phyloP scores from a whole-genome alignment of 768 basidiomycete genomes.

The Suillus decipiens region DNA sequence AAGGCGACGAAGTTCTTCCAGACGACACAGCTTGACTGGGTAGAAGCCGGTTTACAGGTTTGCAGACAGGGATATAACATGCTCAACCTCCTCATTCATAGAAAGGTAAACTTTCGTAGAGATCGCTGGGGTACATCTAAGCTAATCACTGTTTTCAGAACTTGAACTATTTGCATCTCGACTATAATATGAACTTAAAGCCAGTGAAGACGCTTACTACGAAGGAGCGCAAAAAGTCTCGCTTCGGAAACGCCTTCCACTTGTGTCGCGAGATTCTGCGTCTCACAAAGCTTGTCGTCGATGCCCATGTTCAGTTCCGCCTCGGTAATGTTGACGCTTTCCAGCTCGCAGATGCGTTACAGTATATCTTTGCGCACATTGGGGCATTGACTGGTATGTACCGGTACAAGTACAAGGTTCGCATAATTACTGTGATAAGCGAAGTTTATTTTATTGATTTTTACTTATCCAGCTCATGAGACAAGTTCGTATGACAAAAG shows the following conservation, averaged over 20 bases:
- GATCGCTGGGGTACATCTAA: neutral
- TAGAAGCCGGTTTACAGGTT: slow-evolving; percentile 97
- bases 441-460: slow-evolving; percentile 11
- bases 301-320: slow-evolving; percentile 98
- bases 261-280: slow-evolving; percentile 97
- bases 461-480: slow-evolving; percentile 75
- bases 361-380: slow-evolving; percentile 97
- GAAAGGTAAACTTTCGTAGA: slow-evolving; percentile 61
- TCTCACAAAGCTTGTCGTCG: slow-evolving; percentile 97
- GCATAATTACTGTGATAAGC: slow-evolving; percentile 16
- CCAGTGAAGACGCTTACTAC: slow-evolving; percentile 97
- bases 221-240: slow-evolving; percentile 99
- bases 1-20: slow-evolving; percentile 99
- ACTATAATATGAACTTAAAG: slow-evolving; percentile 99
- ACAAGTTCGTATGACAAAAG: slow-evolving; percentile 99
- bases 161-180: slow-evolving; percentile 90
- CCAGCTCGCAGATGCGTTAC: slow-evolving; percentile 97
- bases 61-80: slow-evolving; percentile 99
- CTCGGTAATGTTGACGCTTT: slow-evolving; percentile 98
- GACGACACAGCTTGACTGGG: slow-evolving; percentile 97
- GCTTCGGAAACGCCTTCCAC: slow-evolving; percentile 99
- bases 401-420: slow-evolving; percentile 97
- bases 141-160: slow-evolving; percentile 48
- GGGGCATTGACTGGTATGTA: slow-evolving; percentile 99
- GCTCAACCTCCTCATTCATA: slow-evolving; percentile 97